Evolutionary conservation across 2,329 filamentous ascomycete species (phyloP), one percentile per base, ranked within the genome.

Genomic region (Aureobasidium namibiae): DNA sequence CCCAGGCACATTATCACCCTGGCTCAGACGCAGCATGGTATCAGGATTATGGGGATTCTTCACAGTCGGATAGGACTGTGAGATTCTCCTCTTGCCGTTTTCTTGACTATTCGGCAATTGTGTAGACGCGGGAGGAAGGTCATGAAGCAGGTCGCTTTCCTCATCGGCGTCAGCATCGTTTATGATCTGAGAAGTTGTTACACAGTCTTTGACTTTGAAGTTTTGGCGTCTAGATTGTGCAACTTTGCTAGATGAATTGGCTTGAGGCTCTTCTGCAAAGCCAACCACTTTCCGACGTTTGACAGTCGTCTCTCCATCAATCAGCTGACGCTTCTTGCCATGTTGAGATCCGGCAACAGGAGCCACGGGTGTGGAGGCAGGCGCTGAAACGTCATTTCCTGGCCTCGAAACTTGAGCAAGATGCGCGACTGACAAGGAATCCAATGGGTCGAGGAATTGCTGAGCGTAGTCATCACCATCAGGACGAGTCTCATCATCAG

Each of bases 21-120:
- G 89, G 66, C 87, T 90, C 31, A 90, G 75, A 45, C 85, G 82
- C 46, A 84, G 65, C 29, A 79, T 76, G 0, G 86, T 88, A 61
- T 78, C 78, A 5, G 82, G 80, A 65, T 89, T 83, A 65, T 84
- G 80, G 1, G 86, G 81, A 65, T 92, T 84, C 72, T 95, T 95
- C 23, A 92, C 88, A 13, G 91, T 82, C 1, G 87, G 81, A 66
- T 90, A 95, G 29, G 79, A 80, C 26, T 90, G 75, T 33, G 62
- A 49, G 10, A 46, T 31, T 31, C 52, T 63, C 38, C 41, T 45
- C 31, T 46, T 31, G 4, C n/a, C 41, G 10, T 18, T 11, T 6
- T 53, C 45, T 31, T 61, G 56, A 8, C 56, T 61, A 31, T 57
- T 45, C 62, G 67, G 65, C 33, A 63, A 63, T 41, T 67, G 66